A percentile compares a stretch with the other conserved stretches of the same genome.
Conservation (phyloP, 2,329 filamentous ascomycete genomes). For the Diaporthe vexans region DNA sequence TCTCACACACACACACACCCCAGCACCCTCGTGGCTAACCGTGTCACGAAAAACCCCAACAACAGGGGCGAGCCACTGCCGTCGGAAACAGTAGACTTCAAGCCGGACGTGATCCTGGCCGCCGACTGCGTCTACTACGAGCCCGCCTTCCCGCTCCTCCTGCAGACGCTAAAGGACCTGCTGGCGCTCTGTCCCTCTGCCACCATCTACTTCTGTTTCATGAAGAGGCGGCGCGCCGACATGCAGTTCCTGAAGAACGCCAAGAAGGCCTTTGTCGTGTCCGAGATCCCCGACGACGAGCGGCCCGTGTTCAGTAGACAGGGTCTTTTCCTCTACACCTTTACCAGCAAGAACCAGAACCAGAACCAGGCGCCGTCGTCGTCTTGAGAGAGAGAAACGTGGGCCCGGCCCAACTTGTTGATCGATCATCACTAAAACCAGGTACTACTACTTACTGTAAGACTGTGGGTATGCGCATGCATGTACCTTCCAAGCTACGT, state of each 20-base stretch:
- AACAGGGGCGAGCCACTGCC: conserved; percentile 73
- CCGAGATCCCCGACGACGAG: conserved; percentile 74
- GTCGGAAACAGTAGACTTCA: conserved; percentile 64
- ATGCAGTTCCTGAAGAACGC: conserved; percentile 81
- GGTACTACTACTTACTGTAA: no score
- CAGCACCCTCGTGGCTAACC: conserved; percentile 7
- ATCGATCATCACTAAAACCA: not conserved
- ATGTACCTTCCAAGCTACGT: not conserved
- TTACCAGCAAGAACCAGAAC: conserved; percentile 56
- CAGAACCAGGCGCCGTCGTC: not conserved
- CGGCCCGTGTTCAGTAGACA: conserved; percentile 69
- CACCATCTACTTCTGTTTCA: conserved; percentile 88
- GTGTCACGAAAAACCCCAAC: not conserved
- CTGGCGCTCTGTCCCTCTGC: conserved; percentile 78
- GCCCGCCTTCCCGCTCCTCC: conserved; percentile 89
- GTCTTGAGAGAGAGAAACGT: conserved; percentile 17
- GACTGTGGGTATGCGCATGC: not conserved
- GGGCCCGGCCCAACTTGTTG: not conserved
- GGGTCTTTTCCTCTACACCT: conserved; percentile 72
- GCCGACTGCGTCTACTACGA: conserved; percentile 99
- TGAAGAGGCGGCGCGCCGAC: conserved; percentile 87
- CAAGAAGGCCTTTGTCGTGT: conserved; percentile 74
- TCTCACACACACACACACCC: no score
- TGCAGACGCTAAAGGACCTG: conserved; percentile 82
- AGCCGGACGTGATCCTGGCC: conserved; percentile 88